Evolutionary conservation across 345 rosid genomes (phyloP).

Genomic region (Odontarrhena argentea): DNA sequence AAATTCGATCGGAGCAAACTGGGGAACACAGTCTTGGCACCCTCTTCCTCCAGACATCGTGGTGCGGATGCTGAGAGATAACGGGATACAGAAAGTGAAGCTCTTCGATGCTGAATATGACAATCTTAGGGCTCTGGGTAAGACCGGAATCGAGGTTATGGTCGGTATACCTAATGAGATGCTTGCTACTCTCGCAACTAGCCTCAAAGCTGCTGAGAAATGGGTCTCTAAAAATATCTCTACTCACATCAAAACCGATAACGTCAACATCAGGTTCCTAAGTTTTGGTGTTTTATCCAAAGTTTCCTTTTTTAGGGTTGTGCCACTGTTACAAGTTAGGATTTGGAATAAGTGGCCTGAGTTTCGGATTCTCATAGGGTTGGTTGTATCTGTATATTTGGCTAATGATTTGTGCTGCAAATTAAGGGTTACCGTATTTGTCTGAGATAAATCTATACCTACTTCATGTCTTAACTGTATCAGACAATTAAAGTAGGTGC

Average conservation of each 20-base stretch:
- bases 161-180: conserved; percentile 97
- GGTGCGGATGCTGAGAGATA: conserved; percentile 68
- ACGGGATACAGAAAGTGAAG: conserved; percentile 79
- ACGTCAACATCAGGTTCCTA: conserved; percentile 77
- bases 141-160: conserved; percentile 85
- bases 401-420: background rate
- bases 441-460: background rate
- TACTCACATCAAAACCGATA: conserved; percentile 53
- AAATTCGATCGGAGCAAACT: conserved; percentile 77
- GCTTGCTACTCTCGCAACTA: conserved; percentile 66
- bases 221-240: conserved; percentile 93
- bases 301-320: conserved; percentile 37
- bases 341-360: background rate
- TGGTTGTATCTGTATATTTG: background rate
- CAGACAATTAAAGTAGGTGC: conserved; percentile 8
- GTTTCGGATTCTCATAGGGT: conserved; percentile 15
- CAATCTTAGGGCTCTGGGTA: conserved; percentile 67
- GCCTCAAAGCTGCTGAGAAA: conserved; percentile 79
- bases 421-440: background rate
- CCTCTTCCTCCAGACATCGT: conserved; percentile 76
- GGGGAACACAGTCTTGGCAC: conserved; percentile 92
- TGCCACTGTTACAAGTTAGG: background rate
- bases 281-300: background rate
- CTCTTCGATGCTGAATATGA: conserved; percentile 88
- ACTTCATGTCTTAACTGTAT: conserved; percentile 12